A percentile compares a stretch with the other conserved stretches of the same genome.
Evolutionary conservation across 768 basidiomycete genomes (phyloP).

Genomic region (Lyophyllum decastes): DNA sequence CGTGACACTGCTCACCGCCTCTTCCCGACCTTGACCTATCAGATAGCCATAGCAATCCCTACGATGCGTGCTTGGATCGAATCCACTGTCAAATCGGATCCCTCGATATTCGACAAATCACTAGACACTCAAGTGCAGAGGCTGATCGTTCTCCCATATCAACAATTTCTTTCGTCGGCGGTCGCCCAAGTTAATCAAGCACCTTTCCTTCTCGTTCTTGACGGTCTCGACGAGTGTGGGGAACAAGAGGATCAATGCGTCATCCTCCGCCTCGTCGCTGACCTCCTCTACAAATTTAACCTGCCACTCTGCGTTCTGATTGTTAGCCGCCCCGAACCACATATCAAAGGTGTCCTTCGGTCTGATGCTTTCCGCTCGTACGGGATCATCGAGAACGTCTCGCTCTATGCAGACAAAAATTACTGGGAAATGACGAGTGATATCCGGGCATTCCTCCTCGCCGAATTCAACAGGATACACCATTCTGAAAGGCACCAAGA

Average conservation of each 20-base stretch:
- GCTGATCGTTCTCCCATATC: no score
- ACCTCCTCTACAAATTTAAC: neutral
- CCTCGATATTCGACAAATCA: neutral
- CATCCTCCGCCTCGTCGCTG: neutral
- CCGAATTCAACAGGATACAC: conserved; percentile 3
- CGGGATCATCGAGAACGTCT: neutral
- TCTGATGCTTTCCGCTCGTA: no score
- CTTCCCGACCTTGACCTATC: neutral
- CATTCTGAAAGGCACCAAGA: neutral
- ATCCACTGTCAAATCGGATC: neutral
- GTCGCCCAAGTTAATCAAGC: no score
- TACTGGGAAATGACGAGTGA: neutral
- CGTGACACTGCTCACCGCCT: neutral
- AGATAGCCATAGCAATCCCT: neutral
- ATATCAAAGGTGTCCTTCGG: no score
- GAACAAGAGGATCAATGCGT: neutral
- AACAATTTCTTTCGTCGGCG: no score
- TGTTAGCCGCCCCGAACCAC: conserved; percentile 1
- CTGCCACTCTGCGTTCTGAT: conserved; percentile 8
- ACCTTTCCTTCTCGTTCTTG: no score
- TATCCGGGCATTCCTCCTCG: neutral
- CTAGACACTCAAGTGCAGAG: no score
- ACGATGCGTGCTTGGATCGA: neutral
- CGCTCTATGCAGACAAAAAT: neutral
- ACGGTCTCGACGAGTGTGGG: no score